These are phyloP conservation scores for Monosporascus sp. DNA, from an alignment of 2,329 filamentous ascomycete genomes.

Conservation along the genomic window DNA sequence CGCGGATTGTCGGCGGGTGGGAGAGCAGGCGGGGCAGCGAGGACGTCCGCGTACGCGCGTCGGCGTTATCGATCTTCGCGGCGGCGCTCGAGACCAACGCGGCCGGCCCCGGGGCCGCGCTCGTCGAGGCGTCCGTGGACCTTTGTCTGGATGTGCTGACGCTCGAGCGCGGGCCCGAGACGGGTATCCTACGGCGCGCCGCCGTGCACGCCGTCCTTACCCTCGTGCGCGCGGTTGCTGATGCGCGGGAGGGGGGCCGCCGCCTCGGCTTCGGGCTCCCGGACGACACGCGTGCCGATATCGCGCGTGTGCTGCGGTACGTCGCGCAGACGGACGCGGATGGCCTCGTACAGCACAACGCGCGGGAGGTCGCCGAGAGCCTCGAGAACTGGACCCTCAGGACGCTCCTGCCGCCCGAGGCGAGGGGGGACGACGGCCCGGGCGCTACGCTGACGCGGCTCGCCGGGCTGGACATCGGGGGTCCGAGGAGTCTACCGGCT, in stretches of 20 bases:
- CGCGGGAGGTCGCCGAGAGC: slow-evolving; percentile 60
- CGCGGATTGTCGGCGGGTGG: slow-evolving; percentile 62
- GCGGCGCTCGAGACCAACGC: slow-evolving; percentile 56
- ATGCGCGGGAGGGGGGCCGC: slow-evolving; percentile 40
- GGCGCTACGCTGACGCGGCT: slow-evolving; percentile 25
- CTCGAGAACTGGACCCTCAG: slow-evolving; percentile 57
- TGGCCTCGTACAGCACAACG: slow-evolving; percentile 62
- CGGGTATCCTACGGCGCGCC: slow-evolving; percentile 60
- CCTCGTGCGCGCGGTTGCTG: slow-evolving; percentile 56
- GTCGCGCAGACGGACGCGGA: slow-evolving; percentile 62
- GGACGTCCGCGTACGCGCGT: slow-evolving; percentile 64
- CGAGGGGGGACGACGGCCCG: slow-evolving; percentile 11
- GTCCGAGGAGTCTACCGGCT: slow-evolving; percentile 14
- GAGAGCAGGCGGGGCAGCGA: slow-evolving; percentile 60
- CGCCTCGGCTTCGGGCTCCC: slow-evolving; percentile 50
- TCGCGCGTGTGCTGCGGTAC: slow-evolving; percentile 58
- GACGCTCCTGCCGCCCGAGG: slow-evolving; percentile 39
- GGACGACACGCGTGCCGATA: slow-evolving; percentile 51
- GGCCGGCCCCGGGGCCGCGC: slow-evolving; percentile 44
- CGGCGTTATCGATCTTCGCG: slow-evolving; percentile 62
- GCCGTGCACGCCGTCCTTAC: slow-evolving; percentile 59
- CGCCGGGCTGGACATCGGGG: slow-evolving; percentile 32
- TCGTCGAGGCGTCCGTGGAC: slow-evolving; percentile 55
- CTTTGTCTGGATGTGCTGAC: slow-evolving; percentile 57
- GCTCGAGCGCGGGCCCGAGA: slow-evolving; percentile 55